Conservation (phyloP, 441 rosid species). For the Brassica balearica region DNA sequence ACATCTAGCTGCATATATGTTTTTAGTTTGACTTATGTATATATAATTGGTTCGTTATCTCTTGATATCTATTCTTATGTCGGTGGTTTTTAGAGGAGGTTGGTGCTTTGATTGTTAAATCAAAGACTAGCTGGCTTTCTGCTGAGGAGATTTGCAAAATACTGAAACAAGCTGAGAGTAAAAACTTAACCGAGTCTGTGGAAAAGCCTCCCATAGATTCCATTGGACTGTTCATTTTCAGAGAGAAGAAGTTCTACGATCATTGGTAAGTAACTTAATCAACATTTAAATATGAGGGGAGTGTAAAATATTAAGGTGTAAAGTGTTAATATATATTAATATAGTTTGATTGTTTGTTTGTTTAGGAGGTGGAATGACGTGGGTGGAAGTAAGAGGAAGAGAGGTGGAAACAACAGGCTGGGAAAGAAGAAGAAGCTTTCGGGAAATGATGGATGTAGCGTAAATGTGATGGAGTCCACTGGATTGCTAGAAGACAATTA, state of each 20-base stretch:
- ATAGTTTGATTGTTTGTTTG: too few relatives aligned
- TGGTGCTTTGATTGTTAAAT: neutral
- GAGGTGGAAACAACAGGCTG: neutral
- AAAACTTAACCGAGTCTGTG: neutral
- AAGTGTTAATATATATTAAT: too few relatives aligned
- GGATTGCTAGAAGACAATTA: neutral
- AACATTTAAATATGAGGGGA: neutral
- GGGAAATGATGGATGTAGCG: neutral
- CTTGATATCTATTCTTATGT: neutral
- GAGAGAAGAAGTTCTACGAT: neutral
- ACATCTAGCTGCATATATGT: neutral
- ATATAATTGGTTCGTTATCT: neutral
- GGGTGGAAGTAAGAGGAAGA: neutral
- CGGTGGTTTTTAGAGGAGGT: neutral
- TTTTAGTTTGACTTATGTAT: neutral
- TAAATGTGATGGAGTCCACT: neutral
- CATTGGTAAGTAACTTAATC: neutral
- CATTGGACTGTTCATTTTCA: neutral
- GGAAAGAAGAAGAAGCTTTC: neutral
- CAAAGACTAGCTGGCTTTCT: neutral
- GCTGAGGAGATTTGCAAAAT: neutral
- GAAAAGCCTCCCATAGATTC: neutral
- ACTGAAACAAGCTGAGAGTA: neutral
- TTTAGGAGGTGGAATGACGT: neutral
- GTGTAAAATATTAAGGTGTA: neutral